Evolutionary conservation across 2,329 filamentous ascomycete genomes (phyloP), one percentile per base, ranked within the genome.

Genomic region (Aspergillus flavus): DNA sequence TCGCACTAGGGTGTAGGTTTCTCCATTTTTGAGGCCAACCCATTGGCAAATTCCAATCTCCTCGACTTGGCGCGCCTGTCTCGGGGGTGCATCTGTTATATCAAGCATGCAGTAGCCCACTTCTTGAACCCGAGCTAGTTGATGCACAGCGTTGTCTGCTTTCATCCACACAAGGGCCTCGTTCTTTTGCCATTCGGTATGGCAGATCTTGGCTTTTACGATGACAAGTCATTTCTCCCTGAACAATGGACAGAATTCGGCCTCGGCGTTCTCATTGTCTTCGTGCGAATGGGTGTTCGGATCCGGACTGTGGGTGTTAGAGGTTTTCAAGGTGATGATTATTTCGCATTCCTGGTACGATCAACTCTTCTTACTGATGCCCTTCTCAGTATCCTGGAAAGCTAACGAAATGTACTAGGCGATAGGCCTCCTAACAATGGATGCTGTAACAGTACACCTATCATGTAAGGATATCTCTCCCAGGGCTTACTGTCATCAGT

Each of bases 321-420:
- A 21, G 58, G 58, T 6, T 59, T 59, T 26, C 58, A 59, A 34
- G 58, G 58, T 3, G 58, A 59, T 59, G 58, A 59, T 19, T 59
- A 53, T 19, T 43, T 59, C 7, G 58, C 58, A 5, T 59, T 59
- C 28, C 58, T 59, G n/a, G 58, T 59, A 32, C 21, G 58, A 34
- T 10, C 4, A 21, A 7, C 11, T 4, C 4, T 16, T 21, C n/a
- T 23, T 34, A 3, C 32, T 30, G 23, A 21, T 16, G 4, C 3
- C 12, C 6, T 21, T n/a, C 6, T 19, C 19, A 14, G 19, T 6
- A 6, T 52, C 26, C 9, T 10, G 48, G 48, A 32, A 4, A 34
- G 5, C 30, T 59, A 54, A 59, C 28, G 11, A 11, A 9, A 21
- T 41, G 3, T n/a, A 11, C 12, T 41, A 59, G 58, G 58, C 58